These are phyloP conservation scores for Cubamyces lactineus DNA, from an alignment of 768 basidiomycete genomes.

Conservation along the genomic window DNA sequence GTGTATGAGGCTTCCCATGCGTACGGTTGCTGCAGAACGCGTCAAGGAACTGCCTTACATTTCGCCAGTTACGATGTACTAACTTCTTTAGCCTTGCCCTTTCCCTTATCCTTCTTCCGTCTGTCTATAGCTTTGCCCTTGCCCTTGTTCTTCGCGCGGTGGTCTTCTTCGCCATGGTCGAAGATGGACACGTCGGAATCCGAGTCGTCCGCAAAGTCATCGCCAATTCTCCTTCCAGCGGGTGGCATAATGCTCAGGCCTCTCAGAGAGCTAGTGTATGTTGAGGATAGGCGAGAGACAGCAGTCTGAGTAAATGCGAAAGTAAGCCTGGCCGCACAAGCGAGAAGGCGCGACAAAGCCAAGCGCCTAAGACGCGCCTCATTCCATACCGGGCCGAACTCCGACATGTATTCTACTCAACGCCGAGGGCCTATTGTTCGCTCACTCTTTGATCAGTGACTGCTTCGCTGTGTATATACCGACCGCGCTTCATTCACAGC, in stretches of 20 bases:
- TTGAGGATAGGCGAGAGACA: no score
- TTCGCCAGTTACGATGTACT: slow-evolving; percentile 8
- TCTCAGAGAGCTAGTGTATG: not conserved
- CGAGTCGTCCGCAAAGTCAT: slow-evolving; percentile 53
- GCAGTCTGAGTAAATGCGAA: no score
- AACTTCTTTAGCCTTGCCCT: slow-evolving; percentile 58
- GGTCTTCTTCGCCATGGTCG: slow-evolving; percentile 45
- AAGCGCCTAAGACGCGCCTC: no score
- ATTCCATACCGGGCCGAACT: not conserved
- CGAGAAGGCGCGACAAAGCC: no score
- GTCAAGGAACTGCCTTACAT: not conserved
- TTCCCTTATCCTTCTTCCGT: slow-evolving; percentile 58
- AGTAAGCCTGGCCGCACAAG: no score
- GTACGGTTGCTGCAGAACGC: slow-evolving; percentile 67
- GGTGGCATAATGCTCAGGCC: slow-evolving; percentile 25
- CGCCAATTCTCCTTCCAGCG: slow-evolving; percentile 29
- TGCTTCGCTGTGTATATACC: no score
- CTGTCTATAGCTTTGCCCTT: slow-evolving; percentile 59
- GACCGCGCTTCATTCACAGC: not conserved
- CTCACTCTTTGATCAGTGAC: not conserved
- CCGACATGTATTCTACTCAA: not conserved
- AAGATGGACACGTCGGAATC: slow-evolving; percentile 71
- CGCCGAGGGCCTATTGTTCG: not conserved
- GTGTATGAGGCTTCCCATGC: slow-evolving; percentile 97
- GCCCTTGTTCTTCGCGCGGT: slow-evolving; percentile 38